Conservation (phyloP, 768 basidiomycete species). For the Mycena capillaripes region DNA sequence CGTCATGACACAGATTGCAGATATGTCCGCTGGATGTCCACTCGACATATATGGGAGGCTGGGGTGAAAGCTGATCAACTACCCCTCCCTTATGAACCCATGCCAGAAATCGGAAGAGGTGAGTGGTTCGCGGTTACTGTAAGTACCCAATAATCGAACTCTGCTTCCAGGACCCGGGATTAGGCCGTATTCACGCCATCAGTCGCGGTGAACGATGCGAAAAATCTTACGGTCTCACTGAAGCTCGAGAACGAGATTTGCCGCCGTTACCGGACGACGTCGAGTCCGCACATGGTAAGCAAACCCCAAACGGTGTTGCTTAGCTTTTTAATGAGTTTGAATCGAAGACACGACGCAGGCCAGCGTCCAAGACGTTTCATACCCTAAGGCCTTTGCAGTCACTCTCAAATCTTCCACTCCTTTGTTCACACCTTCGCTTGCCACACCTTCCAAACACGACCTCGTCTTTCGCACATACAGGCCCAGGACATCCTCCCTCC, state of each 20-base stretch:
- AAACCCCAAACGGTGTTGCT: not conserved
- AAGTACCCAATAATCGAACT: not conserved
- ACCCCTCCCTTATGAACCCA: slow-evolving; percentile 6
- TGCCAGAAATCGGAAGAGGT: slow-evolving; percentile 8
- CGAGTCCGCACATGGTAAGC: not conserved
- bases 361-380: not conserved
- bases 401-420: not conserved
- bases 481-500: not conserved
- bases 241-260: slow-evolving; percentile 15
- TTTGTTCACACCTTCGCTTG: not conserved
- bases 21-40: not conserved
- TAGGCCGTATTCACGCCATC: not conserved
- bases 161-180: not conserved
- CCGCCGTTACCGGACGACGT: slow-evolving; percentile 17
- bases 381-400: not conserved
- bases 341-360: not conserved
- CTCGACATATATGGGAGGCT: slow-evolving; percentile 11
- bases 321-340: not conserved
- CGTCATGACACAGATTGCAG: not conserved
- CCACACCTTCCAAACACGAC: slow-evolving; percentile 6
- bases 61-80: slow-evolving; percentile 5
- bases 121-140: not conserved
- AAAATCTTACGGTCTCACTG: not conserved
- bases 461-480: slow-evolving; percentile 3
- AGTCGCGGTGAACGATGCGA: not conserved